Evolutionary conservation across 257 asterid genomes (phyloP).

Genomic region (Parsonsia alboflavescens): DNA sequence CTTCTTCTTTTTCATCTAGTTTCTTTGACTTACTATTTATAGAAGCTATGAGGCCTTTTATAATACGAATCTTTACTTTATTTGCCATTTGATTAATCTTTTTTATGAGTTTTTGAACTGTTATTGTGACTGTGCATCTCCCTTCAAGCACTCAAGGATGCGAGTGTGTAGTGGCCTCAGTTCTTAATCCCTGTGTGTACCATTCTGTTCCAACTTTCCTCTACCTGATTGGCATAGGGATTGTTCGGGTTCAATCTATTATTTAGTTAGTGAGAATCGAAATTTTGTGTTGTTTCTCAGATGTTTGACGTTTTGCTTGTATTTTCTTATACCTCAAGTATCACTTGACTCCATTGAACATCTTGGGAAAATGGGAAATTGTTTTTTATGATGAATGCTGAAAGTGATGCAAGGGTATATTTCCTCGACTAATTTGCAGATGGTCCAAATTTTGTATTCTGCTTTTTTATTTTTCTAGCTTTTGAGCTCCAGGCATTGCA

Average conservation of each 20-base stretch:
- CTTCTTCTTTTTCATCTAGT: background rate
- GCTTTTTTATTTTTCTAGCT: background rate
- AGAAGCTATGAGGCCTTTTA: background rate
- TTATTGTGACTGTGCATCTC: background rate
- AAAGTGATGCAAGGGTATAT: background rate
- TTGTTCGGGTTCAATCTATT: background rate
- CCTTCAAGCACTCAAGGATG: background rate
- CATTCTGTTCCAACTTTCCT: background rate
- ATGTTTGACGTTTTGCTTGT: background rate
- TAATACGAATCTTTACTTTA: background rate
- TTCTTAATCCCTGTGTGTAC: background rate
- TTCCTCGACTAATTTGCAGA: background rate
- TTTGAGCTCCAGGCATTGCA: background rate
- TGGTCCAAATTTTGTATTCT: background rate
- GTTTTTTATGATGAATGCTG: background rate
- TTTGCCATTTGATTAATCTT: background rate
- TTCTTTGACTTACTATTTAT: background rate
- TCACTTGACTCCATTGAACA: background rate
- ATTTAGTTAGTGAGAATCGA: background rate
- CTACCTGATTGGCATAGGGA: background rate
- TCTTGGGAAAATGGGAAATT: background rate
- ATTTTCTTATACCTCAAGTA: background rate
- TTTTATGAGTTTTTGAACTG: background rate
- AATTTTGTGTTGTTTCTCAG: background rate
- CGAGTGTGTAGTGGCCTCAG: background rate